phyloP scores from a whole-genome alignment of 257 asterid genomes.

The Scutellaria barbata region DNA sequence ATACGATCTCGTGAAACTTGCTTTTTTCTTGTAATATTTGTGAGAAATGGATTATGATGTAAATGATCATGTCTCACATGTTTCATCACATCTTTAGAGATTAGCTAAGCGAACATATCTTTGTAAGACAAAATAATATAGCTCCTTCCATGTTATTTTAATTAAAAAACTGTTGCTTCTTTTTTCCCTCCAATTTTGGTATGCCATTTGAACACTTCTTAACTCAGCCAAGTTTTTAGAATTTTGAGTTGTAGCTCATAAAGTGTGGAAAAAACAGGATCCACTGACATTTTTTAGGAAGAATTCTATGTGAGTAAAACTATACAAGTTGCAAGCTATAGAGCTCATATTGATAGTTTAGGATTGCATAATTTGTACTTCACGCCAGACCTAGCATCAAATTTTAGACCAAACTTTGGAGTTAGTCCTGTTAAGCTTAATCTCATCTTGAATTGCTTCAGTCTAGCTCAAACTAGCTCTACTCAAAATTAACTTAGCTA shows the following conservation, averaged over 20 bases:
- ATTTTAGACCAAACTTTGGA: neutral
- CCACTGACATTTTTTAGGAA: neutral
- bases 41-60: neutral
- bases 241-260: slow-evolving; percentile 1
- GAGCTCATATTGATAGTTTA: neutral
- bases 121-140: neutral
- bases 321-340: neutral
- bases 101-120: neutral
- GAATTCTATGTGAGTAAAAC: neutral
- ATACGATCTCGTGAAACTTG: neutral
- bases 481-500: neutral
- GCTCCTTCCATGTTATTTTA: neutral
- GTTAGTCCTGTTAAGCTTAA: neutral
- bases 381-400: neutral
- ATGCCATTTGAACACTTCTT: neutral
- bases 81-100: neutral
- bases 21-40: neutral
- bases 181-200: neutral
- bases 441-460: neutral
- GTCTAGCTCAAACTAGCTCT: neutral
- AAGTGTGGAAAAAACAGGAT: neutral
- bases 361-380: neutral
- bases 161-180: neutral
- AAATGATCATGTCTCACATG: neutral
- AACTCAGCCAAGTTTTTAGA: neutral